Evolutionary conservation across 768 basidiomycete genomes (phyloP), one percentile per base, ranked within the genome.

Genomic region (Hericium erinaceus): DNA sequence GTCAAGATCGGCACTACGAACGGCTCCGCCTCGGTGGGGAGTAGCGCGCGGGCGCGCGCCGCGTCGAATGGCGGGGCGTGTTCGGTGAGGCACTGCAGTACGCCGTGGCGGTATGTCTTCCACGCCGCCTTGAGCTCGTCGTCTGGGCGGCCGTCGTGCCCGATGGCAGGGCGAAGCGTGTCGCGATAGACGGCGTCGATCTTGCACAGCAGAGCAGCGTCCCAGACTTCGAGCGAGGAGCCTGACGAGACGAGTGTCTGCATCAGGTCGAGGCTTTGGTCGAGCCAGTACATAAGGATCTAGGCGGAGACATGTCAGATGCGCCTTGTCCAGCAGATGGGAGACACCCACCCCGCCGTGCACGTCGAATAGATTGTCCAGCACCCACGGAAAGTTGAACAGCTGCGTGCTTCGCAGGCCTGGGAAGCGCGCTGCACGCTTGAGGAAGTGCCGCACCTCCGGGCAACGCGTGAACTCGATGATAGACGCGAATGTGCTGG

Each of bases 311-410:
- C 28, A 20, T 46, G 15, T 46, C 44, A 46, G 44, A 33, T 33
- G 8, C 8, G 28, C 44, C 12, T 16, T 6, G 44, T 46, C 12
- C 5, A 15, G 8, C 0, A n/a, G 2, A 46, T 46, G n/a, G n/a
- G 44, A 46, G 20, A 20, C 44, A 22, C 59, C 10, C 38, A 54
- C 59, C 52, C 59, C 59, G 39, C 59, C 59, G 41, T 60, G 59
- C 15, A 60, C 20, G 52, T 58, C 37, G 28, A 60, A 50, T 11
- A 60, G 26, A 26, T 60, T 60, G 13, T 60, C 39, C 18, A 53
- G 40, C 1, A 60, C 44, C 59, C 59, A 60, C 12, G 39, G 41
- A 18, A 58, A 39, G 18, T 60, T 56, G 39, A 41, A 60, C 6
- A 60, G 12, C 39, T 58, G 56, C 2, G 56, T 48, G 18, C 15